Evolutionary conservation across 352 stramenopile species (phyloP).

Genomic region (Elongisporangium anandrum): DNA sequence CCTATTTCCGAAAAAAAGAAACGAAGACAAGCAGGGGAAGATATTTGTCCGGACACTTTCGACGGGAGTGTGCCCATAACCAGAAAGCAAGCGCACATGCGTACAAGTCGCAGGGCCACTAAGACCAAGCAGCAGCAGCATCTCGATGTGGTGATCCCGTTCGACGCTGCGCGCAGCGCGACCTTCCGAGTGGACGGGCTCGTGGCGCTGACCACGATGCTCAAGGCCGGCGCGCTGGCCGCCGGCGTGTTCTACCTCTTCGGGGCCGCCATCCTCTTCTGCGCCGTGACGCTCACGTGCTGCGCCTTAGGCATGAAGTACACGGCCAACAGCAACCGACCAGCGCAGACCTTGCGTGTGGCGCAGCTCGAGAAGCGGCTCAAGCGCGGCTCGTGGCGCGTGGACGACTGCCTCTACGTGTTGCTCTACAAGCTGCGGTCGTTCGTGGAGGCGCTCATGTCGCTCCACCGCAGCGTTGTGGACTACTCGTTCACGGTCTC

Average conservation of each 20-base stretch:
- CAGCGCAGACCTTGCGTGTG: slow-evolving; percentile 4
- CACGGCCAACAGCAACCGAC: slow-evolving; percentile 10
- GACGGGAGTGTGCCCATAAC: not conserved
- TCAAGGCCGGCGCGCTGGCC: slow-evolving; percentile 23
- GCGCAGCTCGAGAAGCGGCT: slow-evolving; percentile 8
- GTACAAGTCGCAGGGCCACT: slow-evolving; percentile 22
- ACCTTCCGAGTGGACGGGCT: slow-evolving; percentile 35
- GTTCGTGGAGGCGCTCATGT: slow-evolving; percentile 10
- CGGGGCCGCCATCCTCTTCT: slow-evolving; percentile 35
- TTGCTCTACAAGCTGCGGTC: slow-evolving; percentile 2
- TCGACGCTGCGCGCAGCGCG: slow-evolving; percentile 9
- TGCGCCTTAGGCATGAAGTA: slow-evolving; percentile 15
- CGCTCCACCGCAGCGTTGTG: slow-evolving; percentile 37
- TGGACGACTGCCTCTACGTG: not conserved
- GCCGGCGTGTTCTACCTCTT: slow-evolving; percentile 30
- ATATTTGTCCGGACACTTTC: not conserved
- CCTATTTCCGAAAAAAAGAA: not conserved
- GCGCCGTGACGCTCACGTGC: slow-evolving; percentile 15
- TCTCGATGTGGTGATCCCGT: slow-evolving; percentile 15
- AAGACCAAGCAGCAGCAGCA: slow-evolving; percentile 22
- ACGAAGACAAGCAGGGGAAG: not conserved
- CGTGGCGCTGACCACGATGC: slow-evolving; percentile 23
- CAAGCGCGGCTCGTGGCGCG: slow-evolving; percentile 5
- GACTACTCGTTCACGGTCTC: slow-evolving; percentile 60
- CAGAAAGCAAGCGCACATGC: slow-evolving; percentile 1